Evolutionary conservation across 2,329 filamentous ascomycete species (phyloP).

Genomic region (Aspergillus pseudotamarii): DNA sequence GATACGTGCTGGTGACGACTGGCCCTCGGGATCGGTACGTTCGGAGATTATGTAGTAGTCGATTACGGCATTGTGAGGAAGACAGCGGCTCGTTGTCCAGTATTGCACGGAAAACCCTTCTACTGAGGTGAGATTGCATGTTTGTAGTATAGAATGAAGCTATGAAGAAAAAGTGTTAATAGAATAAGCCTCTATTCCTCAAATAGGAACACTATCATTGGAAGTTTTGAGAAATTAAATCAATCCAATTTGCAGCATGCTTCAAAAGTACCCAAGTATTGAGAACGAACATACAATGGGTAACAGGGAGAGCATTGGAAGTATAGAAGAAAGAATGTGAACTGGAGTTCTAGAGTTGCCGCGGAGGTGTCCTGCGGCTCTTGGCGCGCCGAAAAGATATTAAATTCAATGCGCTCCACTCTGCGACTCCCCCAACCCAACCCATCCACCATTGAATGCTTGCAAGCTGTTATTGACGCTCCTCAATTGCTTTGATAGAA

Average conservation of each 20-base stretch:
- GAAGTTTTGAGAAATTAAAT: background rate
- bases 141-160: slow-evolving; percentile 8
- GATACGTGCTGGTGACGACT: slow-evolving; percentile 37
- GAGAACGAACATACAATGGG: background rate
- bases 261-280: background rate
- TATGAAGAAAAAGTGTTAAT: background rate
- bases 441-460: background rate
- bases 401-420: slow-evolving; percentile 6
- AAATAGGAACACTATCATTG: background rate
- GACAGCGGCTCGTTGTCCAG: slow-evolving; percentile 48
- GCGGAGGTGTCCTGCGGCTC: slow-evolving; percentile 25
- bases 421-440: background rate
- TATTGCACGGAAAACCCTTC: slow-evolving; percentile 48
- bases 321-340: background rate
- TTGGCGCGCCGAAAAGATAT: slow-evolving; percentile 35
- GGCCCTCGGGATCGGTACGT: slow-evolving; percentile 34
- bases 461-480: background rate
- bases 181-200: background rate
- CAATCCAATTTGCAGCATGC: background rate
- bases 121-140: slow-evolving; percentile 51
- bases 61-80: slow-evolving; percentile 39
- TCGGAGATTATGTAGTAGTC: slow-evolving; percentile 35
- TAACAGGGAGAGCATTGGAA: slow-evolving; percentile 6
- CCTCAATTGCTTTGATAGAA: background rate
- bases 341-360: slow-evolving; percentile 3